Evolutionary conservation across 441 rosid genomes (phyloP).

Genomic region (Corymbia calophylla): DNA sequence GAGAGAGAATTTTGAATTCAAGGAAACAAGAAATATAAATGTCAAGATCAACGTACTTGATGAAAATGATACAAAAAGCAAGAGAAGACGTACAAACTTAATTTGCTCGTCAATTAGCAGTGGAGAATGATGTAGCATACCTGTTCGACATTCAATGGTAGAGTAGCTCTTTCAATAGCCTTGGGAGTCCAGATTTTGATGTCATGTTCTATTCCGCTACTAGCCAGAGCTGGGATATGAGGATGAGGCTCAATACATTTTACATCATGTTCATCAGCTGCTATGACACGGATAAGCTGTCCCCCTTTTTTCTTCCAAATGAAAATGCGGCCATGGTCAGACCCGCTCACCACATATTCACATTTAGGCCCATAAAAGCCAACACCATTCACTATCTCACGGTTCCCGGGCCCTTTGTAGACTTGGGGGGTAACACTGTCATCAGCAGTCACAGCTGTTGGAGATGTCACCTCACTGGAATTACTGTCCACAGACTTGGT

Average conservation of each 20-base stretch:
- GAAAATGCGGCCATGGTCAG: slow-evolving; percentile 90
- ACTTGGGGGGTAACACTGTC: slow-evolving; percentile 39
- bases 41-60: neutral
- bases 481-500: slow-evolving; percentile 20
- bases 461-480: slow-evolving; percentile 20
- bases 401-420: slow-evolving; percentile 72
- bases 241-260: slow-evolving; percentile 89
- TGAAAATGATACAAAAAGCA: neutral
- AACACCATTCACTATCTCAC: slow-evolving; percentile 73
- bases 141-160: slow-evolving; percentile 63
- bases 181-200: slow-evolving; percentile 83
- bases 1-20: neutral
- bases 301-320: slow-evolving; percentile 85
- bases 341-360: slow-evolving; percentile 87
- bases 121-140: slow-evolving; percentile 28
- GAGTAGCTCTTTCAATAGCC: slow-evolving; percentile 53
- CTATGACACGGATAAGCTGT: slow-evolving; percentile 67
- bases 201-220: slow-evolving; percentile 76
- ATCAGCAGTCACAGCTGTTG: slow-evolving; percentile 17
- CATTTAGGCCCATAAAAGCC: slow-evolving; percentile 77
- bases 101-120: neutral
- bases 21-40: neutral
- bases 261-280: slow-evolving; percentile 66
- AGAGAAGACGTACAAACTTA: neutral
- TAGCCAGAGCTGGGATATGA: slow-evolving; percentile 58